A percentile compares a stretch with the other conserved stretches of the same genome.
These are phyloP conservation scores for Fusarium compactum DNA, from an alignment of 2,329 filamentous ascomycete species.

Conservation along the genomic window DNA sequence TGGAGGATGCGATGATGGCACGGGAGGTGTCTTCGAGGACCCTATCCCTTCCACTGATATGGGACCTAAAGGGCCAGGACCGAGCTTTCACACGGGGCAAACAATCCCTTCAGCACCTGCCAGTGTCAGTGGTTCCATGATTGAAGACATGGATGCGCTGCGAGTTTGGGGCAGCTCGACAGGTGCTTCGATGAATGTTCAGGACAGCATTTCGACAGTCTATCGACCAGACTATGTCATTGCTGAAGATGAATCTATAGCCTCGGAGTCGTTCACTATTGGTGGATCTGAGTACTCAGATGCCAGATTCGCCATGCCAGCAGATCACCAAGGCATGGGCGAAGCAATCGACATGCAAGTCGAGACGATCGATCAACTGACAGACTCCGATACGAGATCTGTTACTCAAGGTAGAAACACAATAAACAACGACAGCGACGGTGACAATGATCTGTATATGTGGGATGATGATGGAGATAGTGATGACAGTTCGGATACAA, in stretches of 20 bases:
- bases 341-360: constrained; percentile 44
- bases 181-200: constrained; percentile 53
- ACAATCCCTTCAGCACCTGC: constrained; percentile 54
- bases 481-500: constrained; percentile 16
- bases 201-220: constrained; percentile 57
- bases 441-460: constrained; percentile 27
- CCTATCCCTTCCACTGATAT: constrained; percentile 57
- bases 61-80: constrained; percentile 61
- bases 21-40: constrained; percentile 62
- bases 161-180: constrained; percentile 51
- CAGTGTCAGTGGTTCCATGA: constrained; percentile 52
- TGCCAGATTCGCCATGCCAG: constrained; percentile 52
- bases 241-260: constrained; percentile 50
- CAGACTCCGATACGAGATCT: constrained; percentile 31
- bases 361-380: constrained; percentile 42
- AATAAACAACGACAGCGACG: constrained; percentile 22
- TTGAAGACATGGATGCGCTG: constrained; percentile 53
- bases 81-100: constrained; percentile 60
- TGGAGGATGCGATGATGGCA: constrained; percentile 65
- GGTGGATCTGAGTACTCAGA: constrained; percentile 51
- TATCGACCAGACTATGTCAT: constrained; percentile 51
- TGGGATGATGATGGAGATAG: constrained; percentile 32
- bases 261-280: constrained; percentile 53
- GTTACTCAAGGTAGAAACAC: constrained; percentile 15
- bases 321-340: constrained; percentile 46